A percentile compares a stretch with the other conserved stretches of the same genome.
These are phyloP conservation scores for Thielaviopsis punctulata DNA, from an alignment of 2,329 filamentous ascomycete species.

Conservation along the genomic window DNA sequence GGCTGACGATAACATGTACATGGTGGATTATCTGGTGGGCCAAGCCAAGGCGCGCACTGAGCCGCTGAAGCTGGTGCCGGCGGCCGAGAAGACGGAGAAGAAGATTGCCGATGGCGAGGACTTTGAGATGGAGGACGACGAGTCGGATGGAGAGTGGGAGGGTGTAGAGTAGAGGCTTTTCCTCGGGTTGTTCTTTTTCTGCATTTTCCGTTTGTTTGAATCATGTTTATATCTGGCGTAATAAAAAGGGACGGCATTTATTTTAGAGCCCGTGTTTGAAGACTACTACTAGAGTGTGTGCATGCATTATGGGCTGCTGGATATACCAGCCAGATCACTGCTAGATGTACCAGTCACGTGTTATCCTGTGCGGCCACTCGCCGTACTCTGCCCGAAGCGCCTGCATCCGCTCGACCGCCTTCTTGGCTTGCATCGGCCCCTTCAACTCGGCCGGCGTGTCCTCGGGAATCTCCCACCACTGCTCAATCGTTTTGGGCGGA, in stretches of 20 bases:
- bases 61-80: slow-evolving; percentile 14
- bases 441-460: not conserved
- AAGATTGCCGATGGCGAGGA: slow-evolving; percentile 17
- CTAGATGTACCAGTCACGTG: not conserved
- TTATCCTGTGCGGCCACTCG: not conserved
- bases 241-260: slow-evolving; percentile 8
- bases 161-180: slow-evolving; percentile 10
- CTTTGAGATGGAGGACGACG: slow-evolving; percentile 20
- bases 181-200: not conserved
- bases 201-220: slow-evolving; percentile 7
- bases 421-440: not conserved
- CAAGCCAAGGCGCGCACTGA: slow-evolving; percentile 23
- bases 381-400: not conserved
- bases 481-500: not conserved
- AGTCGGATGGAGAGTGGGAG: slow-evolving; percentile 16
- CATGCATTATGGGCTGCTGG: no score
- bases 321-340: no score
- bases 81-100: slow-evolving; percentile 9
- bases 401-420: not conserved
- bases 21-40: slow-evolving; percentile 62
- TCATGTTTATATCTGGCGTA: slow-evolving; percentile 6
- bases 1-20: slow-evolving; percentile 77
- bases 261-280: not conserved
- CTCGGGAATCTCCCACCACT: not conserved
- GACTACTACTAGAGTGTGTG: not conserved